These are phyloP conservation scores for Colletotrichum tofieldiae DNA, from an alignment of 2,329 filamentous ascomycete species.

Conservation along the genomic window DNA sequence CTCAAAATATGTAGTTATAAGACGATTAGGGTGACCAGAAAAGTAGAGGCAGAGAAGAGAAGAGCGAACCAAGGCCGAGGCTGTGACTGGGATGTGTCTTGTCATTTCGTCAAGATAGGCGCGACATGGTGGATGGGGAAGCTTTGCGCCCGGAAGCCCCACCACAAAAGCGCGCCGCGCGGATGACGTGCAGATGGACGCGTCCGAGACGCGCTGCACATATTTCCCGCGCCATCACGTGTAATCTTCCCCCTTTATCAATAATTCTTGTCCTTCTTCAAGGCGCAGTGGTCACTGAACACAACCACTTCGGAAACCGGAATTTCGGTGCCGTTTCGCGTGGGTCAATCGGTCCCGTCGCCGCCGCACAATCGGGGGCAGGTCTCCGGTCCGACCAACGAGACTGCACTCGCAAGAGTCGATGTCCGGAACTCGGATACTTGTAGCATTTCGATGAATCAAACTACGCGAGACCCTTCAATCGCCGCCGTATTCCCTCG, in stretches of 20 bases:
- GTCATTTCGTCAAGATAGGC: background rate
- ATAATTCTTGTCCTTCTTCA: no score
- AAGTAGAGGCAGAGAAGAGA: background rate
- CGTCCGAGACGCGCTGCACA: conserved; percentile 1
- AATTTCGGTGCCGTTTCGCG: no score
- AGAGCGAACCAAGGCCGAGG: background rate
- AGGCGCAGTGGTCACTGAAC: background rate
- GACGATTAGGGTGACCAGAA: background rate
- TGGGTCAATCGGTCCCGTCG: background rate
- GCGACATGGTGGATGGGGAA: background rate
- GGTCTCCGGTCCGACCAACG: background rate
- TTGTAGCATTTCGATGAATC: background rate
- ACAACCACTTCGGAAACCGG: background rate
- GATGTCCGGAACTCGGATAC: background rate
- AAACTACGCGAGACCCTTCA: conserved; percentile 22
- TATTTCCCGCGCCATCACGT: conserved; percentile 14
- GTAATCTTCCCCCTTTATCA: background rate
- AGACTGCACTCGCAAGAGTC: background rate
- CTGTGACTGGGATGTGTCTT: background rate
- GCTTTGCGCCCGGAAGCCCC: background rate
- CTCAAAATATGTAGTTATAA: background rate
- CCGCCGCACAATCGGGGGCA: background rate
- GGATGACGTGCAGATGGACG: conserved; percentile 8
- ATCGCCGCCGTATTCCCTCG: conserved; percentile 33
- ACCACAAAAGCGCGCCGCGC: conserved; percentile 6